Base-by-base conservation (phyloP, 2,329 filamentous ascomycete species). In the Botryosphaeria dothidea region DNA sequence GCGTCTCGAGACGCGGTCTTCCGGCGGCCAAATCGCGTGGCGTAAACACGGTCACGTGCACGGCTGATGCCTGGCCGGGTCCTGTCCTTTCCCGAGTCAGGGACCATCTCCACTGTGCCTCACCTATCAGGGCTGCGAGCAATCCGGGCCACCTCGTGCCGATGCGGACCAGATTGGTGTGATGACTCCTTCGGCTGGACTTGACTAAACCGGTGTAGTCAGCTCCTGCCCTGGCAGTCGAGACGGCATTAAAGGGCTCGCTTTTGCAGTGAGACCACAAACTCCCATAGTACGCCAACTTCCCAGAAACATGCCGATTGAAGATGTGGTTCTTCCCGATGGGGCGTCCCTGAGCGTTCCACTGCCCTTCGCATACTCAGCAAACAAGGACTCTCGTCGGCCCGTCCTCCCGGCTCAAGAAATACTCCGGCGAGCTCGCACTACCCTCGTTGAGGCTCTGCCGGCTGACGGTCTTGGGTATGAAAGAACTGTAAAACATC, bases 401-500 rank as follows among this genome's bases (percentile, higher is more conserved):
- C 36, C 69, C 62, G 77, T 80, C 25, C 73, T 81, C 1, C 80
- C 80, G 7, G 68, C 73, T 3, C 64, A 67, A 29, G 46, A 71
- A 7, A 60, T 67, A 0, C 65, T 82, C 19, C 64, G 68, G 17
- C 62, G 70, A 51, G 75, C 78, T 58, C 74, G 77, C 31, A 65
- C 68, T 23, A 72, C 69, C 11, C 71, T 86, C 15, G 71, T 72
- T n/a, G 41, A 68, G 1, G 69, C 69, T 1, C 71, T 85, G 2
- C 76, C 80, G 9, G 29, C 66, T 0, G 58, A 67, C 5, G 84
- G 84, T 6, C 69, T 81, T 2, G 84, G 84, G 15, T 71, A 81
- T 15, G 71, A 77, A 66, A 70, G 73, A 36, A 78, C 79, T 5
- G 74, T 79, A 51, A 68, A 73, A 6, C 84, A 86, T 68, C 70